Percentiles rank a stretch among this genome's conserved stretches.
These are phyloP conservation scores for Neospermospora avenae DNA, from an alignment of 2,329 filamentous ascomycete species.

Conservation along the genomic window DNA sequence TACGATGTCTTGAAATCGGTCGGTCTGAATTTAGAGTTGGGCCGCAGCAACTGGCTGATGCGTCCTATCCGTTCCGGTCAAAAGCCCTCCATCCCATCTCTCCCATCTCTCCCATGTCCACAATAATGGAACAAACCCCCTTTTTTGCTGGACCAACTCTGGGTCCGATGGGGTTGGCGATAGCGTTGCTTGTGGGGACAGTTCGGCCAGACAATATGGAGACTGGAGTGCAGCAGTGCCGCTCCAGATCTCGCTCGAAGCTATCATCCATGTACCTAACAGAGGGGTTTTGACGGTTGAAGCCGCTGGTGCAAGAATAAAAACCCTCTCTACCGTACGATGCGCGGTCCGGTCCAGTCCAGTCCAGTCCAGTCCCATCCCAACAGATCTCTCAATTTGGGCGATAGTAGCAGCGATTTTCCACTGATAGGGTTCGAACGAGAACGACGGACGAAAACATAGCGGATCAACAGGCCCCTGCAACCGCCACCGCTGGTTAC, in stretches of 20 bases:
- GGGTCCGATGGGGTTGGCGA: constrained; percentile 2
- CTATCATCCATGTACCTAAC: too few relatives aligned
- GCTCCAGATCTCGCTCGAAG: too few relatives aligned
- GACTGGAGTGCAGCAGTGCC: constrained; percentile 8
- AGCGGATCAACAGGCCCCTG: too few relatives aligned
- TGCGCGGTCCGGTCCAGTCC: neutral
- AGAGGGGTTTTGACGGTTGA: too few relatives aligned
- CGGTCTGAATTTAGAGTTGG: neutral
- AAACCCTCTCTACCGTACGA: neutral
- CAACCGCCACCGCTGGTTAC: too few relatives aligned
- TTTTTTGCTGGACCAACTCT: constrained; percentile 6
- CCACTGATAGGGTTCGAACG: constrained; percentile 7
- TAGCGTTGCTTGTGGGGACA: neutral
- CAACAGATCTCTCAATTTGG: constrained; percentile 9
- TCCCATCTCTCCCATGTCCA: neutral
- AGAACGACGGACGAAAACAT: neutral
- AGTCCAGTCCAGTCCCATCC: neutral
- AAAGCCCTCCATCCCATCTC: neutral
- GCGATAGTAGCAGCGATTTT: constrained; percentile 22
- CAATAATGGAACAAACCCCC: neutral
- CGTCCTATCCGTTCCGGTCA: neutral
- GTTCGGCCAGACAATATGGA: neutral
- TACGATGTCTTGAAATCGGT: too few relatives aligned
- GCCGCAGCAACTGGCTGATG: neutral
- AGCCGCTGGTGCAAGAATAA: too few relatives aligned